phyloP scores from a whole-genome alignment of 1,284 basidiomycete species.

The Dichomitus squalens region DNA sequence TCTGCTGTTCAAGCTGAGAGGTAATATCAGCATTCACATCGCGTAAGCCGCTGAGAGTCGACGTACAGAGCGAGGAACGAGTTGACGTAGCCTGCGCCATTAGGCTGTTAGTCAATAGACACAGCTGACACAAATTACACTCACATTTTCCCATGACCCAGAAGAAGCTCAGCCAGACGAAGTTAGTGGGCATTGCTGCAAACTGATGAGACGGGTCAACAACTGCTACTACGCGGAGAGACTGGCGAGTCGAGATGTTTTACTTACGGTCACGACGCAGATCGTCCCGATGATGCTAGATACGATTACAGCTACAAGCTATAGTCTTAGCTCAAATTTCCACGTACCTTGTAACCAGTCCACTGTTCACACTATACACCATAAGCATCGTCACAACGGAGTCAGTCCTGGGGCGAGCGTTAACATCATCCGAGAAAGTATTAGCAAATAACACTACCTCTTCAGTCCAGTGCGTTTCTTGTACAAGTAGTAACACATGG shows the following conservation, averaged over 20 bases:
- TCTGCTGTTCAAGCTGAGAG: constrained; percentile 27
- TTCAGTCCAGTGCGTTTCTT: constrained; percentile 34
- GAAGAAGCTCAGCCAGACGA: constrained; percentile 36
- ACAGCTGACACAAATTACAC: not conserved
- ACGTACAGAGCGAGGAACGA: constrained; percentile 30
- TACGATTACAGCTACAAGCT: not conserved
- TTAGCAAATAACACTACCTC: constrained; percentile 19
- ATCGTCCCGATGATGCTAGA: constrained; percentile 31
- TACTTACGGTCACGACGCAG: constrained; percentile 26
- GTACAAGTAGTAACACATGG: constrained; percentile 34
- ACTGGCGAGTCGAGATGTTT: too few relatives aligned
- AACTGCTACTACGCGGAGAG: not conserved
- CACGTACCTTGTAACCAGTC: constrained; percentile 33
- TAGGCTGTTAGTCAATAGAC: not conserved
- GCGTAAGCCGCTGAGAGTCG: too few relatives aligned
- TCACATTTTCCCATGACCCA: constrained; percentile 37
- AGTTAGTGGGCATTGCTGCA: constrained; percentile 33
- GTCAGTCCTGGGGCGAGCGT: constrained; percentile 29
- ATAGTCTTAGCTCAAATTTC: not conserved
- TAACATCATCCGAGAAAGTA: not conserved
- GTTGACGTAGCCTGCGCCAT: constrained; percentile 30
- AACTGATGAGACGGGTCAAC: constrained; percentile 19
- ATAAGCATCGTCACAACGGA: constrained; percentile 34
- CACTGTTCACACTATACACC: constrained; percentile 37
- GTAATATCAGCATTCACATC: not conserved